Base-by-base conservation (phyloP, 108 stramenopile genomes). In the Nitzschia palea region DNA sequence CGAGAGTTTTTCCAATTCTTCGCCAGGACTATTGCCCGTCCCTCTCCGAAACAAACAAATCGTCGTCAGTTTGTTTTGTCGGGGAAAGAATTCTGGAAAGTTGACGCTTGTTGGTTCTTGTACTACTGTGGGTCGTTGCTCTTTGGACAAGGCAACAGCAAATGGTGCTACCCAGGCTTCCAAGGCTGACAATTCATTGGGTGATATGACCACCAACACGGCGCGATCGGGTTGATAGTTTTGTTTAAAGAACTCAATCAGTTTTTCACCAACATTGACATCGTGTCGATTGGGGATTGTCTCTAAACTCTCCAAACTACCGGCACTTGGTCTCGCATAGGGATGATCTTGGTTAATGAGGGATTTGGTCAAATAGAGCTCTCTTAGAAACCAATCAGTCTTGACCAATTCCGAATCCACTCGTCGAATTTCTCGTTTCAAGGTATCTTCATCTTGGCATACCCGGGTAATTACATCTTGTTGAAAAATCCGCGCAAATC, bases 321-420 rank as follows among this genome's bases (percentile, higher is more conserved):
- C 90, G 10, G 77, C 73, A 14, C 65, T 53, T 36, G 87, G 78
- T 44, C 83, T 71, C 2, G 86, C 32, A 68, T 82, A 92, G 0
- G 87, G 90, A 78, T 92, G 87, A 10, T 84, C 65, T 29, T 74
- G 78, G 63, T 87, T 84, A 32, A 77, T 70, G 30, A 92, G 68
- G 33, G 65, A 56, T 52, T 92, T 92, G 17, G 77, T 64, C 20
- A 88, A 68, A 55, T 89, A 92, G 36, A 80, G 70, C 37, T 80
- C 82, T 51, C 73, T 65, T 20, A 70, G 54, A 60, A 81, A 77
- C 12, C 44, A 14, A 58, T 64, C 52, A 6, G 33, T 42, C 25
- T 34, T 54, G 62, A 87, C 86, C 27, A 88, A 44, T 67, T 92
- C 90, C n/a, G 69, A 37, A 67, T 86, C 74, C 23, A 88, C 83